Evolutionary conservation across 176 grass and related monocot genomes (phyloP).

Genomic region (Chrysopogon serrulatus): DNA sequence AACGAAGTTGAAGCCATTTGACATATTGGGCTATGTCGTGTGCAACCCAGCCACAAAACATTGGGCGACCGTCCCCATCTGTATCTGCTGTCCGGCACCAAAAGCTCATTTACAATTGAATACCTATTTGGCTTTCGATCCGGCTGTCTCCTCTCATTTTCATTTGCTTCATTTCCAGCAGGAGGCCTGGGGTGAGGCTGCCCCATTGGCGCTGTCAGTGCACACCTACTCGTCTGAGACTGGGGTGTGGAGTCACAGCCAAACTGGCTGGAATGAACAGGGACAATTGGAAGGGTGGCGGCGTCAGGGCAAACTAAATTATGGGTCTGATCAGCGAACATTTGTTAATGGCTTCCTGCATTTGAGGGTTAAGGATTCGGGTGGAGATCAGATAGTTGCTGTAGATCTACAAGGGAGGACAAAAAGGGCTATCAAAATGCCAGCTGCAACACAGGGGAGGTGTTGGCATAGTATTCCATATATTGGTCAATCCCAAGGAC

Average conservation of each 20-base stretch:
- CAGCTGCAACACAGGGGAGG: background rate
- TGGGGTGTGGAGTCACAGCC: background rate
- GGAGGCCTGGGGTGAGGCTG: background rate
- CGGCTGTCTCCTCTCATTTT: background rate
- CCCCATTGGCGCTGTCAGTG: background rate
- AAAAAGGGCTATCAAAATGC: background rate
- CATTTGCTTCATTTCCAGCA: background rate
- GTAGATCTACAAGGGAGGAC: background rate
- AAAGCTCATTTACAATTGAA: accelerated
- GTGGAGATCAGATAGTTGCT: background rate
- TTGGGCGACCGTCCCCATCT: background rate
- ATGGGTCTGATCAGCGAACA: too few species aligned
- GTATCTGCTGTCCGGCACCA: background rate
- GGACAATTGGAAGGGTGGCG: background rate
- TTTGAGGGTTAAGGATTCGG: background rate
- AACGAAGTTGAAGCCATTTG: too few species aligned
- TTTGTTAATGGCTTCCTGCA: background rate
- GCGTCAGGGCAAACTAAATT: too few species aligned
- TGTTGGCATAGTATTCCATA: too few species aligned
- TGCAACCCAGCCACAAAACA: background rate
- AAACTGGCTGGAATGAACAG: background rate
- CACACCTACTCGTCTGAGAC: background rate
- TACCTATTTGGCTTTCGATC: background rate
- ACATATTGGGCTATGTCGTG: background rate
- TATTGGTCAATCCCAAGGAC: background rate